phyloP scores from a whole-genome alignment of 176 grass and related monocot genomes.

The Tuctoria greenei region DNA sequence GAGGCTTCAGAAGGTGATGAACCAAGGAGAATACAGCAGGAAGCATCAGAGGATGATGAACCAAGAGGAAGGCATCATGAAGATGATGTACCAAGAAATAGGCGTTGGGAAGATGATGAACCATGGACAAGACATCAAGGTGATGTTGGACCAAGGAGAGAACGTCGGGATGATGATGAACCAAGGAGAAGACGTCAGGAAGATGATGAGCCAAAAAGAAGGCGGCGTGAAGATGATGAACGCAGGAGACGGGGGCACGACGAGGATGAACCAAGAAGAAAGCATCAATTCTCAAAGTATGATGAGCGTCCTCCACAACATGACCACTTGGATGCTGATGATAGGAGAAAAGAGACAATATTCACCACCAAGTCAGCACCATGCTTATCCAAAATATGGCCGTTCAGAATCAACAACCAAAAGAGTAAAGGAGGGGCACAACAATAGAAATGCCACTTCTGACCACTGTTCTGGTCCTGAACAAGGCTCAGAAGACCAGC shows the following conservation, averaged over 20 bases:
- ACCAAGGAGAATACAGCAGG: conserved; percentile 27
- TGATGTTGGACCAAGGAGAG: background rate
- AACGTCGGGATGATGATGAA: background rate
- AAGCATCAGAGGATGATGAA: conserved; percentile 19
- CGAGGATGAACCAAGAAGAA: conserved; percentile 24
- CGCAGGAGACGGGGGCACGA: conserved; percentile 9
- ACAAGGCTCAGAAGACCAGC: conserved; percentile 37
- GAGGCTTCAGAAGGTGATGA: background rate
- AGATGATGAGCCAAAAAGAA: background rate
- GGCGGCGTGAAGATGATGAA: conserved; percentile 2
- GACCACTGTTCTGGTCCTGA: conserved; percentile 40
- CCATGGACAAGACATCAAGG: conserved; percentile 7
- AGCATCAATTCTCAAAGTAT: conserved; percentile 15
- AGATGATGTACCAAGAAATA: conserved; percentile 33
- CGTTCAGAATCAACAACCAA: conserved; percentile 42
- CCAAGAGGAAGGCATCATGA: background rate
- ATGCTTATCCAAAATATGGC: conserved; percentile 42
- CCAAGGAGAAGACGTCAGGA: conserved; percentile 30
- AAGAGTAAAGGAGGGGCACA: conserved; percentile 25
- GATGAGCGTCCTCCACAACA: conserved; percentile 36
- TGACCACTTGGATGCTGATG: conserved; percentile 38
- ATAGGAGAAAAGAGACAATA: conserved; percentile 48
- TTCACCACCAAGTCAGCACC: conserved; percentile 30
- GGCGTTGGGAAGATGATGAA: background rate
- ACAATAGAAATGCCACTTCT: conserved; percentile 16